A percentile compares a stretch with the other conserved stretches of the same genome.
Evolutionary conservation across 768 basidiomycete species (phyloP).

Genomic region (Leucocoprinus sp.): DNA sequence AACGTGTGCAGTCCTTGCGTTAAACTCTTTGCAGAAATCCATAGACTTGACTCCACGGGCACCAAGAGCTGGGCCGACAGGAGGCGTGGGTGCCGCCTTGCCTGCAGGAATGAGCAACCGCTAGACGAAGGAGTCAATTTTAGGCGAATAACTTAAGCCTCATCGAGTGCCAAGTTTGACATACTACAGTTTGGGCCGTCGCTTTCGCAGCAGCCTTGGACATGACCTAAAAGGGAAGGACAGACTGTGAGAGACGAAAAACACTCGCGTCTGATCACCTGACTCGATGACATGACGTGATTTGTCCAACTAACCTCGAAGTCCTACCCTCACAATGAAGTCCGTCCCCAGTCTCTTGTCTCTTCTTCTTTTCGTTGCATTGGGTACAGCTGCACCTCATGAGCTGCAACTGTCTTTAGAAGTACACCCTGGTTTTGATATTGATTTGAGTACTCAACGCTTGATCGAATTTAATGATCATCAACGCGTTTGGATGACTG

Average conservation of each 20-base stretch:
- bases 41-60: slow-evolving; percentile 98
- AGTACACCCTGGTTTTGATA: slow-evolving; percentile 49
- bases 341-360: slow-evolving; percentile 34
- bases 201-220: slow-evolving; percentile 57
- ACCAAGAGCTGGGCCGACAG: slow-evolving; percentile 94
- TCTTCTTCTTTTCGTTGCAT: slow-evolving; percentile 34
- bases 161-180: slow-evolving; percentile 21
- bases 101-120: slow-evolving; percentile 86
- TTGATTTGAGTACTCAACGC: slow-evolving; percentile 65
- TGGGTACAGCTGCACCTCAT: slow-evolving; percentile 27
- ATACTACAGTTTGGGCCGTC: slow-evolving; percentile 69
- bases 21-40: slow-evolving; percentile 99
- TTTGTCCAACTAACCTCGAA: neutral
- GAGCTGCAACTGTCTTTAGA: slow-evolving; percentile 27
- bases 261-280: slow-evolving; percentile 11
- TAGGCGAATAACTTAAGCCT: slow-evolving; percentile 4
- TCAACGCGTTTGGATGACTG: slow-evolving; percentile 73
- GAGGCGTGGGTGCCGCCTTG: slow-evolving; percentile 93
- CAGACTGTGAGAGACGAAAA: neutral
- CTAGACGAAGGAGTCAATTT: slow-evolving; percentile 28
- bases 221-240: slow-evolving; percentile 30
- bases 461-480: slow-evolving; percentile 70
- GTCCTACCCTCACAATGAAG: slow-evolving; percentile 35
- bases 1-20: slow-evolving; percentile 89
- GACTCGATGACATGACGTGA: slow-evolving; percentile 10